A percentile compares a stretch with the other conserved stretches of the same genome.
phyloP scores from a whole-genome alignment of 192 early-diverging fungal species.

The Rhizophagus prolifer region DNA sequence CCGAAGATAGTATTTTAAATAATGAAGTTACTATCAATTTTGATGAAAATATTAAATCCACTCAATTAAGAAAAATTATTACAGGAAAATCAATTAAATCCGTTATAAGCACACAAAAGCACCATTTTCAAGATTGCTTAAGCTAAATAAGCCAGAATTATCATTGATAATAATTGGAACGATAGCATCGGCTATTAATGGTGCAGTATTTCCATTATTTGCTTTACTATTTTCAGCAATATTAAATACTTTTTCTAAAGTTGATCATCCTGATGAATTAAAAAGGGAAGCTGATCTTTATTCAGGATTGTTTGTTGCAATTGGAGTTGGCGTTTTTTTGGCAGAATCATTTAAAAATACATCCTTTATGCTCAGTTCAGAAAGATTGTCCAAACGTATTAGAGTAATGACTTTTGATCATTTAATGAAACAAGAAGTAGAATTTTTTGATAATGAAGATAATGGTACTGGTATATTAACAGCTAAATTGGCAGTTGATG shows the following conservation, averaged over 20 bases:
- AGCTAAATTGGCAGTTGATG: slow-evolving; percentile 81
- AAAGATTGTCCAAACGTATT: slow-evolving; percentile 51
- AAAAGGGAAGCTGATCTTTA: neutral
- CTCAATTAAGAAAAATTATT: slow-evolving; percentile 34
- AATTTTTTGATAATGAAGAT: slow-evolving; percentile 79
- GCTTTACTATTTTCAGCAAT: neutral
- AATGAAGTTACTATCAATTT: slow-evolving; percentile 29
- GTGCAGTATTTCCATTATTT: slow-evolving; percentile 51
- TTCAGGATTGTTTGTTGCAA: slow-evolving; percentile 38
- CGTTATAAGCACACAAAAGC: slow-evolving; percentile 44
- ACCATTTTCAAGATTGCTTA: slow-evolving; percentile 53
- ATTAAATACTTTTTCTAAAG: slow-evolving; percentile 4
- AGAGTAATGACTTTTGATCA: slow-evolving; percentile 66
- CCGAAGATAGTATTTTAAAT: slow-evolving; percentile 15
- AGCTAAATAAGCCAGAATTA: slow-evolving; percentile 58
- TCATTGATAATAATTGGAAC: slow-evolving; percentile 53
- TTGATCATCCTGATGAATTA: neutral
- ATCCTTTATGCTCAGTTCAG: slow-evolving; percentile 31
- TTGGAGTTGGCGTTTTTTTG: slow-evolving; percentile 40
- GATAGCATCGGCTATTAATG: slow-evolving; percentile 63
- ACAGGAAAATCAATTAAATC: slow-evolving; percentile 37
- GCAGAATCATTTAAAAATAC: slow-evolving; percentile 1
- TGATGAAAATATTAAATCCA: slow-evolving; percentile 32
- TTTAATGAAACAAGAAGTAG: slow-evolving; percentile 82
- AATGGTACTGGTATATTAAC: slow-evolving; percentile 82